Conservation (phyloP, 2,329 filamentous ascomycete genomes). For the Colletotrichum abscissum region DNA sequence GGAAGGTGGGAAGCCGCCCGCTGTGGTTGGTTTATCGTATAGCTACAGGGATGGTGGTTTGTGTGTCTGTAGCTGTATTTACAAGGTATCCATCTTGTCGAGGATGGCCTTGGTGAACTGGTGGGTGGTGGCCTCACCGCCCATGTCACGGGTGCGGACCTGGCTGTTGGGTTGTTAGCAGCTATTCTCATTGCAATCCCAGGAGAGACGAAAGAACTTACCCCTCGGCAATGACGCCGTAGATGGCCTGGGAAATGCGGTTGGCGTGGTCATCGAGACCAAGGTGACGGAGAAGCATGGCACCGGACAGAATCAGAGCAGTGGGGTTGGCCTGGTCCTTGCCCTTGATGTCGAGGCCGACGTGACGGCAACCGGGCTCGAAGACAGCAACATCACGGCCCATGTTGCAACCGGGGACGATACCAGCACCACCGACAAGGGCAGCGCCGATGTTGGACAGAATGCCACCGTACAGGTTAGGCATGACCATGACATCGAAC, state of each 20-base stretch:
- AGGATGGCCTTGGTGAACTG: slow-evolving; percentile 96
- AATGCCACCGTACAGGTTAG: slow-evolving; percentile 98
- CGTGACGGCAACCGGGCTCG: slow-evolving; percentile 98
- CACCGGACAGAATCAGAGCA: slow-evolving; percentile 91
- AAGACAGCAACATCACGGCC: slow-evolving; percentile 98
- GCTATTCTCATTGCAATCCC: not conserved
- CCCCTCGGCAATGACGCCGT: slow-evolving; percentile 87
- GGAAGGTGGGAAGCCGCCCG: slow-evolving; percentile 16
- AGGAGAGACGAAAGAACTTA: slow-evolving; percentile 59
- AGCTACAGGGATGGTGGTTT: slow-evolving; percentile 19
- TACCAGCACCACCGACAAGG: slow-evolving; percentile 94
- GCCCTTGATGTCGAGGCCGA: slow-evolving; percentile 99
- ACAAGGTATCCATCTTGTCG: slow-evolving; percentile 90
- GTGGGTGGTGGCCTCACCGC: slow-evolving; percentile 87
- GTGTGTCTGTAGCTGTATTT: slow-evolving; percentile 46
- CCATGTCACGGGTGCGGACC: slow-evolving; percentile 94
- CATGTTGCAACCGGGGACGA: slow-evolving; percentile 99
- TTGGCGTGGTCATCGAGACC: slow-evolving; percentile 98
- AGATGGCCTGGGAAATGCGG: slow-evolving; percentile 90
- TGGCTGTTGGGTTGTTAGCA: slow-evolving; percentile 70
- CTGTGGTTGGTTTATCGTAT: slow-evolving; percentile 16
- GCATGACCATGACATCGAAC: slow-evolving; percentile 99
- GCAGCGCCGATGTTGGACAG: slow-evolving; percentile 98
- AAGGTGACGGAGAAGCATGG: slow-evolving; percentile 97
- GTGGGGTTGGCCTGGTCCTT: slow-evolving; percentile 99